These are phyloP conservation scores for Knufia petricola DNA, from an alignment of 2,329 filamentous ascomycete species.

Conservation along the genomic window DNA sequence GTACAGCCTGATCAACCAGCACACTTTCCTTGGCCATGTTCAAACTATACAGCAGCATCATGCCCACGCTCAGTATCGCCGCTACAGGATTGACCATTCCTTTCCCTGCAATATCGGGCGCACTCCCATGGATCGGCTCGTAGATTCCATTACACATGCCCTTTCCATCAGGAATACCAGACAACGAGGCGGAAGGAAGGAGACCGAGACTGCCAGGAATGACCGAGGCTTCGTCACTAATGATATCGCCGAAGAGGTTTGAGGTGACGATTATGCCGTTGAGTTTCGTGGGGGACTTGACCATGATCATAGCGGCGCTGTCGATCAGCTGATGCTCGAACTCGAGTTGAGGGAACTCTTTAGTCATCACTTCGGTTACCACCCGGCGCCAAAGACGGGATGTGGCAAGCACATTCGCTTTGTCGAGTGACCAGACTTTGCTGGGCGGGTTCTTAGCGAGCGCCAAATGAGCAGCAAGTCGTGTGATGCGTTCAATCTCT, in stretches of 20 bases:
- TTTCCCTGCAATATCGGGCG: conserved; percentile 86
- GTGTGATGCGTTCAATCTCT: conserved; percentile 81
- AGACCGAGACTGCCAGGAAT: conserved; percentile 87
- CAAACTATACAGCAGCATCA: conserved; percentile 94
- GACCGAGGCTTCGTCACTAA: conserved; percentile 87
- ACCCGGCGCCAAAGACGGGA: conserved; percentile 82
- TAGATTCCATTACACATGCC: conserved; percentile 72
- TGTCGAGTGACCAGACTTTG: conserved; percentile 80
- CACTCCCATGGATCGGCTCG: conserved; percentile 92
- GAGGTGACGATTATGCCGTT: conserved; percentile 89
- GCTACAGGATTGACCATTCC: conserved; percentile 88
- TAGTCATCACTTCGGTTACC: conserved; percentile 71
- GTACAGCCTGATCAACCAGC: conserved; percentile 72
- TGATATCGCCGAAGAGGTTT: conserved; percentile 94
- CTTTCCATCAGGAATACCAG: conserved; percentile 68
- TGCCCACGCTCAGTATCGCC: conserved; percentile 81
- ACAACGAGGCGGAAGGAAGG: conserved; percentile 77
- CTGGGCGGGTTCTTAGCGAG: conserved; percentile 64
- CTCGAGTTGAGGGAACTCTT: conserved; percentile 80
- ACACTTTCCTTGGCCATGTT: conserved; percentile 66
- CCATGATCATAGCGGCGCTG: conserved; percentile 93
- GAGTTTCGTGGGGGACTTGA: conserved; percentile 79
- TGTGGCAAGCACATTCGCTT: conserved; percentile 92
- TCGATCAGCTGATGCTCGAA: conserved; percentile 88
- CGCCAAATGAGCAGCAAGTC: conserved; percentile 72